phyloP scores from a whole-genome alignment of 2,329 filamentous ascomycete species.

The Colletotrichum sp. region DNA sequence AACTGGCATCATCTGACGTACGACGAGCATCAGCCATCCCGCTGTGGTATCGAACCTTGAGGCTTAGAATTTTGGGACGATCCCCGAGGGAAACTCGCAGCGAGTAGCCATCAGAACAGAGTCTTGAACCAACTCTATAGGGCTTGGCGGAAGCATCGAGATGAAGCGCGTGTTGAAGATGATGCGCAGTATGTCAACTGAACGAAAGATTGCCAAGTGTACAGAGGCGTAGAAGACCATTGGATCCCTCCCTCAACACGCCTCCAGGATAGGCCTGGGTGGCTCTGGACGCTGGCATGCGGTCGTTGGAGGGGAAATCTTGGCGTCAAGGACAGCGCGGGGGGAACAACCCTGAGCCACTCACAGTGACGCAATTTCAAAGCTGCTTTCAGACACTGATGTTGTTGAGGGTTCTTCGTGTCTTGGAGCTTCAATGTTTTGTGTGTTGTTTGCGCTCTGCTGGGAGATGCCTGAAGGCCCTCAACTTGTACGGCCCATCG shows the following conservation, averaged over 20 bases:
- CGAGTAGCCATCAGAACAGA: background rate
- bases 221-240: background rate
- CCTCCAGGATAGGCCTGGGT: background rate
- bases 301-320: background rate
- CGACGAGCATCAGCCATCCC: background rate
- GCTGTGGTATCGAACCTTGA: background rate
- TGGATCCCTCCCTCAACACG: background rate
- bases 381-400: background rate
- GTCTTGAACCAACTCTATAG: background rate
- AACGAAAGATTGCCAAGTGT: background rate
- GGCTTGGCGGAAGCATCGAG: background rate
- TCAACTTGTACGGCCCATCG: background rate
- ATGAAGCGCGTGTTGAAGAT: background rate
- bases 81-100: background rate
- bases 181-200: background rate
- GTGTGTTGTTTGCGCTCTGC: background rate
- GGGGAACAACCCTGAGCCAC: slow-evolving; percentile 1
- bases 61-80: background rate
- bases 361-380: background rate
- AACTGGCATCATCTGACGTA: background rate
- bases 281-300: background rate
- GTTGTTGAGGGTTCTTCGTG: background rate
- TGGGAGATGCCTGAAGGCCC: background rate
- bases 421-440: background rate
- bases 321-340: background rate